phyloP scores from a whole-genome alignment of 73 alveolate genomes.

The Diophrys sp. region DNA sequence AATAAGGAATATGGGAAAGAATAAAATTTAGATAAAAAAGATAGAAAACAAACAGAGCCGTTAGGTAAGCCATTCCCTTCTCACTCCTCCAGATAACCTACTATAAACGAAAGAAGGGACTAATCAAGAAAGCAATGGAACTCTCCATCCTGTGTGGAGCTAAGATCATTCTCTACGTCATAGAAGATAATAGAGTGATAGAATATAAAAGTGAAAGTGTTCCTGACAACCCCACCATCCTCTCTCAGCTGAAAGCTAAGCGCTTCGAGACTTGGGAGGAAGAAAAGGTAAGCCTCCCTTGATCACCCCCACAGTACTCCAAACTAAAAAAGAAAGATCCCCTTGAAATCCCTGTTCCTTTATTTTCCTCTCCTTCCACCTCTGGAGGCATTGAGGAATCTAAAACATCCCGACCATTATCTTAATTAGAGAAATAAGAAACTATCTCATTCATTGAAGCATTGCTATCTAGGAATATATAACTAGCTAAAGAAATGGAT shows the following conservation, averaged over 20 bases:
- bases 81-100: constrained; percentile 59
- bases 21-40: constrained; percentile 22
- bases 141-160: constrained; percentile 66
- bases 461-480: too few relatives aligned
- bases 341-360: too few relatives aligned
- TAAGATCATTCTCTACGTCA: constrained; percentile 34
- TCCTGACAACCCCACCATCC: not conserved
- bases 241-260: not conserved
- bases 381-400: too few relatives aligned
- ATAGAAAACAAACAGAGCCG: constrained; percentile 28
- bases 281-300: too few relatives aligned
- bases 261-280: not conserved
- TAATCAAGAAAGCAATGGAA: constrained; percentile 75
- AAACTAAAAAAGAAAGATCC: too few relatives aligned
- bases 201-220: too few relatives aligned
- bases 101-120: constrained; percentile 75
- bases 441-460: too few relatives aligned
- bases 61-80: constrained; percentile 16
- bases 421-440: too few relatives aligned
- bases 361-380: too few relatives aligned
- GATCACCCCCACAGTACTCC: too few relatives aligned
- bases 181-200: constrained; percentile 13
- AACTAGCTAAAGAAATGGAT: too few relatives aligned
- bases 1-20: constrained; percentile 33
- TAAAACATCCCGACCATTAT: too few relatives aligned